Evolutionary conservation across 1,139 yeast species (phyloP).

Genomic region (Blastobotrys indianensis): DNA sequence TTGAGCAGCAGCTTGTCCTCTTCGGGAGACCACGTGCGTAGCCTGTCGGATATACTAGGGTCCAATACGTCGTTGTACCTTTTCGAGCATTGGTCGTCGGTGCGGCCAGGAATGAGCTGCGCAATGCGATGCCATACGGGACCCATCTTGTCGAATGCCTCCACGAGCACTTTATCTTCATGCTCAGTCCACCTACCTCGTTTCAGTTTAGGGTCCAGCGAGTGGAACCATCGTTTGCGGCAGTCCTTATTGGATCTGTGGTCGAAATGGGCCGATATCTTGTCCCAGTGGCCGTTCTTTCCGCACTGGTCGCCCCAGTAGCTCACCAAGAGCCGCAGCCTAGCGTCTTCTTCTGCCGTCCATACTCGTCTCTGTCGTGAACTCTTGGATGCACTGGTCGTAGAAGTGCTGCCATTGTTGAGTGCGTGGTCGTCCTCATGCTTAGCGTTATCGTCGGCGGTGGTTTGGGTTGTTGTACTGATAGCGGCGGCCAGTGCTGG

Average conservation of each 20-base stretch:
- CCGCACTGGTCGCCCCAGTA: constrained; percentile 89
- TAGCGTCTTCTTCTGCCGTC: constrained; percentile 74
- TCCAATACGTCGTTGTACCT: constrained; percentile 84
- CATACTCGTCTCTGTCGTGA: constrained; percentile 49
- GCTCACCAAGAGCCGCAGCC: constrained; percentile 62
- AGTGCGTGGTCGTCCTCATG: no score
- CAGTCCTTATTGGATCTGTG: constrained; percentile 87
- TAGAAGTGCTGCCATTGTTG: no score
- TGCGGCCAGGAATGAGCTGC: constrained; percentile 68
- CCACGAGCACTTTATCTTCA: constrained; percentile 63
- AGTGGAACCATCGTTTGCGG: constrained; percentile 82
- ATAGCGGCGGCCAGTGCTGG: no score
- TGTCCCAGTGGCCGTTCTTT: constrained; percentile 63
- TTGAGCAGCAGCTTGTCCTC: constrained; percentile 68
- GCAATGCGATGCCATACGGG: constrained; percentile 86
- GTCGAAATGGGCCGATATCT: constrained; percentile 57
- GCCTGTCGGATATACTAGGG: constrained; percentile 70
- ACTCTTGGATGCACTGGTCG: not conserved
- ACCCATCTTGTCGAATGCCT: constrained; percentile 64
- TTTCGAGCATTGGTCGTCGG: constrained; percentile 94
- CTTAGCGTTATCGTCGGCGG: no score
- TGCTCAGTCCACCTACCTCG: constrained; percentile 88
- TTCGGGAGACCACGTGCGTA: constrained; percentile 71
- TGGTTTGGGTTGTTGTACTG: no score
- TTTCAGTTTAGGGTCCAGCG: constrained; percentile 72